Conservation (phyloP, 2,329 filamentous ascomycete genomes). For the Colletotrichum godetiae region DNA sequence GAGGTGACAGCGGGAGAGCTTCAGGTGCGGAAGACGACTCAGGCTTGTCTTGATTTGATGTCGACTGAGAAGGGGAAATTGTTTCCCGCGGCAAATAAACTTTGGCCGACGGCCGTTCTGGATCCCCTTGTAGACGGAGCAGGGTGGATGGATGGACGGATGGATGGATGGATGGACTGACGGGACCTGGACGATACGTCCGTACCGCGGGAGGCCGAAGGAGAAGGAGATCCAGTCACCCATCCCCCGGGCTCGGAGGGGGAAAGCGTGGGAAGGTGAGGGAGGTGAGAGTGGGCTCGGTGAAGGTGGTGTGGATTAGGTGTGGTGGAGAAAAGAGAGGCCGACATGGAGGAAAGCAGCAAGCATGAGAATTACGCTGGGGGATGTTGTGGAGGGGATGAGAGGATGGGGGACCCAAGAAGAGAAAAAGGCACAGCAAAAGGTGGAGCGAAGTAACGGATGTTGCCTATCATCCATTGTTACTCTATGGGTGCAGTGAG, state of each 20-base stretch:
- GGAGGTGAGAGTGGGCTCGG: not conserved
- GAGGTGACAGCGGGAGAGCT: not conserved
- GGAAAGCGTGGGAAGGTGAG: not conserved
- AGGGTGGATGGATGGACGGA: not conserved
- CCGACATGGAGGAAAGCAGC: not conserved
- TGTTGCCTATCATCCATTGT: not conserved
- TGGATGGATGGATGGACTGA: not conserved
- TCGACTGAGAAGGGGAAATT: not conserved
- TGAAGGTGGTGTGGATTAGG: constrained; percentile 1
- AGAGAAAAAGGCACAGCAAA: not conserved
- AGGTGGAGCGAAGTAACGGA: not conserved
- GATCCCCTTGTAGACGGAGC: not conserved
- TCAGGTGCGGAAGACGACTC: not conserved
- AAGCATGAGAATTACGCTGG: not conserved
- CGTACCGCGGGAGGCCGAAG: constrained; percentile 23
- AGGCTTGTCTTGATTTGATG: not conserved
- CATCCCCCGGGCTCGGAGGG: not conserved
- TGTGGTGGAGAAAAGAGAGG: not conserved
- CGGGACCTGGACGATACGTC: constrained; percentile 6
- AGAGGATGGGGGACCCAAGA: not conserved
- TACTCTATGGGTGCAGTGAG: not conserved
- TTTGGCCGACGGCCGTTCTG: not conserved
- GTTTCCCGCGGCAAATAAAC: not conserved
- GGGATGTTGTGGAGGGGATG: not conserved
- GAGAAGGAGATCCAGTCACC: not conserved